Evolutionary conservation across 768 basidiomycete genomes (phyloP), one percentile per base, ranked within the genome.

Genomic region (Tulasnella sp.): DNA sequence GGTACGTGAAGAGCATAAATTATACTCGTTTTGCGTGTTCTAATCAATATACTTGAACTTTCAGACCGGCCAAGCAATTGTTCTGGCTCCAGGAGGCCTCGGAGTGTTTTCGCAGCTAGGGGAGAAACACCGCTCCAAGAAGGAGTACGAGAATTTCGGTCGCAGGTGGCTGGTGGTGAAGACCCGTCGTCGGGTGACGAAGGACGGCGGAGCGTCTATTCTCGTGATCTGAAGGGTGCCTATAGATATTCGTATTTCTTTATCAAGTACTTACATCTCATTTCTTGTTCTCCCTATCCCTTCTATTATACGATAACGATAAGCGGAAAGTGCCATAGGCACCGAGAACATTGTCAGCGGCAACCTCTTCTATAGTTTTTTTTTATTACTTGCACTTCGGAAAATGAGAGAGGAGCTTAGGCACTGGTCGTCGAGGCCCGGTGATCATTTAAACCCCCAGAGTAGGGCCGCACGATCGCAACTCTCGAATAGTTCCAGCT

Each of bases 31-130:
- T 32, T 52, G 9, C 34, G 15, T 9, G 38, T 24, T 8, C 3
- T 30, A 17, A 51, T 53, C 24, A n/a, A 30, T 41, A 8, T 45
- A 23, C 51, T 15, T 21, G 50, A 8, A 42, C 34, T 53, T 51
- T 59, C 48, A 87, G 85, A 87, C 85, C 0, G 85, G 85, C 0
- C 77, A 87, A 67, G 83, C 85, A 0, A 78, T 87, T 11, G 73
- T 87, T 3, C 75, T 86, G 30, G 83, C 83, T 4, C 82, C 85
- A 0, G 80, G 83, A 4, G 84, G 79, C 1, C 72, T 84, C 50
- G 77, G 75, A 1, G 66, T 76, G 2, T 76, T 78, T 50, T 65
- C 70, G 17, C 34, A 42, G 24, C 44, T 30, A 13, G 34, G 65
- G 67, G 11, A 48, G 48, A 13, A 50, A n/a, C 5, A 30, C 24